Evolutionary conservation across 2,329 filamentous ascomycete genomes (phyloP).

Genomic region (Macroventuria anomochaeta): DNA sequence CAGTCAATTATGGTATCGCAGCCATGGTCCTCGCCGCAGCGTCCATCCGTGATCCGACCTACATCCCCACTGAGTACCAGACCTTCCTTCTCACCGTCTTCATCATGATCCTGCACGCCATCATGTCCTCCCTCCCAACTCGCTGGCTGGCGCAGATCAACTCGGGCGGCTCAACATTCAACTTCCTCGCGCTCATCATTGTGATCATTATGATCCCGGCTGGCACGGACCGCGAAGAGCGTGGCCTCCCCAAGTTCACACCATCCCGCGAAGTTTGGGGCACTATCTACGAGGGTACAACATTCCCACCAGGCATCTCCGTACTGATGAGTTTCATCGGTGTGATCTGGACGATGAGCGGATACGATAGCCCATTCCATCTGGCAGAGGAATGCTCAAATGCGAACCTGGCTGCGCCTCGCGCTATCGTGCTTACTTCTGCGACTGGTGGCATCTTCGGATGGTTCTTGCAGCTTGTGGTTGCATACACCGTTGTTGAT

Average conservation of each 20-base stretch:
- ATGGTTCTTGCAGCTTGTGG: conserved; percentile 76
- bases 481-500: conserved; percentile 73
- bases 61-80: conserved; percentile 69
- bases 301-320: conserved; percentile 70
- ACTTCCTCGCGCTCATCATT: conserved; percentile 70
- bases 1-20: conserved; percentile 69
- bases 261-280: conserved; percentile 68
- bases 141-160: conserved; percentile 74
- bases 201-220: conserved; percentile 74
- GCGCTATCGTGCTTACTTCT: conserved; percentile 74
- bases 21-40: conserved; percentile 75
- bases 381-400: conserved; percentile 79
- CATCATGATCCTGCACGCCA: conserved; percentile 71
- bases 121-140: conserved; percentile 74
- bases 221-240: conserved; percentile 58
- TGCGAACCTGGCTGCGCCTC: conserved; percentile 71
- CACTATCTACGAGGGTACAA: conserved; percentile 68
- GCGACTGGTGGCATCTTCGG: conserved; percentile 70
- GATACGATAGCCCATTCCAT: conserved; percentile 74
- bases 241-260: conserved; percentile 64
- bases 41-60: conserved; percentile 71
- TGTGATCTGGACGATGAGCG: conserved; percentile 73
- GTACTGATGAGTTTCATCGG: conserved; percentile 75
- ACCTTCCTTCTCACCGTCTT: conserved; percentile 71
- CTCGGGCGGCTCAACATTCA: conserved; percentile 72